phyloP scores from a whole-genome alignment of 148 eudicot species.

The Polygonum maritimum region DNA sequence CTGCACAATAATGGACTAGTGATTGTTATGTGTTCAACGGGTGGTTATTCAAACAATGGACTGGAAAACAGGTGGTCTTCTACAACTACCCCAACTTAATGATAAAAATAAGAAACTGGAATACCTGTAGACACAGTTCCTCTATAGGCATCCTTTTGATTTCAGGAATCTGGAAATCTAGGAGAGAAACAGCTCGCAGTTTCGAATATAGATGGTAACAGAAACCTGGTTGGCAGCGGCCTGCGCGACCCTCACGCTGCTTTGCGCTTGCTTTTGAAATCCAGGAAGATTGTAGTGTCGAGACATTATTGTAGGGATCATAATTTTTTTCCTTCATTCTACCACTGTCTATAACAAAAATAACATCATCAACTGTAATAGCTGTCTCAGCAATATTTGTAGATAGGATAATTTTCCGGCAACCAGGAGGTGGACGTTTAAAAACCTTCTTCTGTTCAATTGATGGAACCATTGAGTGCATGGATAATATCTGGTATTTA shows the following conservation, averaged over 20 bases:
- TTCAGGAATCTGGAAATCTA: slow-evolving; percentile 88
- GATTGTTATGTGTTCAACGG: not conserved
- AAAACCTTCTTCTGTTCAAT: slow-evolving; percentile 84
- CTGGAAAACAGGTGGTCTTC: not conserved
- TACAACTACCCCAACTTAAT: not conserved
- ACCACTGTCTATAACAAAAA: slow-evolving; percentile 88
- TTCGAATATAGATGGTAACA: slow-evolving; percentile 90
- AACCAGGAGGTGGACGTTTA: slow-evolving; percentile 53
- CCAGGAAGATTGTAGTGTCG: slow-evolving; percentile 91
- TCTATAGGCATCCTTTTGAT: slow-evolving; percentile 80
- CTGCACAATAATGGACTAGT: not conserved
- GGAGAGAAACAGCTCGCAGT: slow-evolving; percentile 55
- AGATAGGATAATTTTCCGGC: slow-evolving; percentile 88
- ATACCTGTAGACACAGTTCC: slow-evolving; percentile 96
- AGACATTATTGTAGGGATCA: slow-evolving; percentile 82
- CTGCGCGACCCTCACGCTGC: slow-evolving; percentile 99
- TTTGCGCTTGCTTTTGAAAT: slow-evolving; percentile 90
- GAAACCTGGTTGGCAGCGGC: slow-evolving; percentile 92
- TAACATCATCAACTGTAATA: slow-evolving; percentile 88
- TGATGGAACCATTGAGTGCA: slow-evolving; percentile 87
- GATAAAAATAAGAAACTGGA: not conserved
- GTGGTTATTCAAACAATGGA: not conserved
- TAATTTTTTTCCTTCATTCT: slow-evolving; percentile 93
- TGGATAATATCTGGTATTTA: slow-evolving; percentile 52
- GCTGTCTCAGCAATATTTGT: slow-evolving; percentile 96